phyloP scores from a whole-genome alignment of 2,329 filamentous ascomycete genomes.

The Sclerotinia trifoliorum region DNA sequence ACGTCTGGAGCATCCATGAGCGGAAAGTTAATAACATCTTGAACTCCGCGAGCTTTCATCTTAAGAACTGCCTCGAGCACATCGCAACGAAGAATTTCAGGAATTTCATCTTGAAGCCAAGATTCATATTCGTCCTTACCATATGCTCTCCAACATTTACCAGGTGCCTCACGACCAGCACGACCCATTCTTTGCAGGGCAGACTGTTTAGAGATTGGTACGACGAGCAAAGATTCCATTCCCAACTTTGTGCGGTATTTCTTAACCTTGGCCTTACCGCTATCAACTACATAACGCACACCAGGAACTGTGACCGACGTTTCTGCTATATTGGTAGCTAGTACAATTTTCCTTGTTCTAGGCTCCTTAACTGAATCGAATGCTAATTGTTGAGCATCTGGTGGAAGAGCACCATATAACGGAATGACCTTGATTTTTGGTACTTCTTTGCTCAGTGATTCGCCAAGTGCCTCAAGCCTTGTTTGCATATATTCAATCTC shows the following conservation, averaged over 20 bases:
- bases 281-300: constrained; percentile 87
- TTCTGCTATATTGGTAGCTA: constrained; percentile 98
- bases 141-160: constrained; percentile 87
- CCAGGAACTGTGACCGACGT: constrained; percentile 95
- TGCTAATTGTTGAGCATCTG: constrained; percentile 80
- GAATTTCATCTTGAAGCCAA: constrained; percentile 71
- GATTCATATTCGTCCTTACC: constrained; percentile 72
- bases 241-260: constrained; percentile 82
- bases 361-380: constrained; percentile 71
- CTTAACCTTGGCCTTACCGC: constrained; percentile 91
- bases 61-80: constrained; percentile 81
- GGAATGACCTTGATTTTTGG: constrained; percentile 73
- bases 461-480: constrained; percentile 76
- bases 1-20: constrained; percentile 78
- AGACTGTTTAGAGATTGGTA: constrained; percentile 89
- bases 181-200: constrained; percentile 89
- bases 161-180: constrained; percentile 87
- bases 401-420: constrained; percentile 85
- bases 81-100: constrained; percentile 90
- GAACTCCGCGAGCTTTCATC: constrained; percentile 88
- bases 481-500: constrained; percentile 82
- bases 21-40: constrained; percentile 78
- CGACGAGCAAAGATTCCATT: constrained; percentile 85
- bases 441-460: constrained; percentile 68
- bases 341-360: constrained; percentile 82